Conservation (phyloP, 2,329 filamentous ascomycete species). For the Alternaria arborescens region DNA sequence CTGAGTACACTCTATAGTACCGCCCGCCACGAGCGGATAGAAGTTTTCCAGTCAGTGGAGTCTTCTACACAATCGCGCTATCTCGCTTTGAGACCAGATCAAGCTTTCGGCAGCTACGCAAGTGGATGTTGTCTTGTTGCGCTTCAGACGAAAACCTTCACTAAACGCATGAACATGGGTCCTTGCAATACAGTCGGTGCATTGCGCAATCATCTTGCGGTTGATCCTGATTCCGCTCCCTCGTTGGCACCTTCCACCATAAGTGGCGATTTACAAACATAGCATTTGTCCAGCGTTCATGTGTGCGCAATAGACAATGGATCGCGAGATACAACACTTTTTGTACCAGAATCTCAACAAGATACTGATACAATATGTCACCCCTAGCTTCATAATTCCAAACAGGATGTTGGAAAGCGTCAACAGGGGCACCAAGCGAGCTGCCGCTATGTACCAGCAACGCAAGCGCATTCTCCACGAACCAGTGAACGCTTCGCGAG, state of each 20-base stretch:
- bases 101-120: background rate
- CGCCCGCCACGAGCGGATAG: background rate
- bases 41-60: background rate
- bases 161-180: background rate
- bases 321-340: too few species aligned
- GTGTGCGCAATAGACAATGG: too few species aligned
- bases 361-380: background rate
- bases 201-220: background rate
- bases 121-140: background rate
- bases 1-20: background rate
- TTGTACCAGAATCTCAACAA: background rate
- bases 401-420: conserved; percentile 1
- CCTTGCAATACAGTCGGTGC: background rate
- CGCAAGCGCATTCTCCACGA: background rate
- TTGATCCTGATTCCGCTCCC: background rate
- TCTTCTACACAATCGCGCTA: background rate
- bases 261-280: background rate
- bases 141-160: background rate
- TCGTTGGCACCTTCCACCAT: background rate
- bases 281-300: background rate
- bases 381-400: background rate
- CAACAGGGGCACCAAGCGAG: background rate
- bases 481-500: background rate
- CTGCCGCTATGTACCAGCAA: background rate
- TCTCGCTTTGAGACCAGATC: background rate